Base-by-base conservation (phyloP, 108 stramenopile genomes). In the Schizochytrium sp. region DNA sequence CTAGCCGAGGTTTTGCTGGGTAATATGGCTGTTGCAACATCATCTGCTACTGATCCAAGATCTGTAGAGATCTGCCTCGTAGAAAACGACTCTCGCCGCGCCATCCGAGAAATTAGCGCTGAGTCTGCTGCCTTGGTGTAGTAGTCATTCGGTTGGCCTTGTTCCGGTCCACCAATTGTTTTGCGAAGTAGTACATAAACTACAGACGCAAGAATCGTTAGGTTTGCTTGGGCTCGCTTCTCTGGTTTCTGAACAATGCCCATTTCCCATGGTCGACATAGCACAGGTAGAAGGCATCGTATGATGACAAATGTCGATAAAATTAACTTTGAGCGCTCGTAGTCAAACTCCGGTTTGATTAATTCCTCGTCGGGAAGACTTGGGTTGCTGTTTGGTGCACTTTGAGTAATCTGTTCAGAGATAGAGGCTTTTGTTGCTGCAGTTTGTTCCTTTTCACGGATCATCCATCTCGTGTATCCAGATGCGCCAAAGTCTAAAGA, bases 381-480 rank as follows among this genome's bases (percentile, higher is more conserved):
- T 28, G 28, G 28, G 28, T 28, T 28, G 28, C 28, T 28, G 28
- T 28, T 28, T 28, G 28, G 28, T 28, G 28, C 28, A 28, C 59
- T n/a, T 60, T 60, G 19, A 17, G 19, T n/a, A 60, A n/a, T n/a
- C 59, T 60, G 17, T 60, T n/a, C 59, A 0, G 59, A 60, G 19
- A n/a, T 60, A 60, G 59, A 17, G 19, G 59, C 59, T n/a, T 60
- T n/a, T 60, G 59, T 58, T 17, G 57, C 17, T 58, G 57, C 57
- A 10, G 57, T 41, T 8, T 5, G 12, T 5, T n/a, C 72, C 8
- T 8, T 12, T 7, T 17, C 28, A 5, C 5, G 10, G 53, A 83
- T 40, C 76, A 83, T 83, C 76, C 76, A 83, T 42, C 76, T 17
- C 47, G 76, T 83, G 76, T 17, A 55, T 5, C 47, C 53, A 8